These are phyloP conservation scores for Metarhizium album DNA, from an alignment of 2,329 filamentous ascomycete genomes.

Conservation along the genomic window DNA sequence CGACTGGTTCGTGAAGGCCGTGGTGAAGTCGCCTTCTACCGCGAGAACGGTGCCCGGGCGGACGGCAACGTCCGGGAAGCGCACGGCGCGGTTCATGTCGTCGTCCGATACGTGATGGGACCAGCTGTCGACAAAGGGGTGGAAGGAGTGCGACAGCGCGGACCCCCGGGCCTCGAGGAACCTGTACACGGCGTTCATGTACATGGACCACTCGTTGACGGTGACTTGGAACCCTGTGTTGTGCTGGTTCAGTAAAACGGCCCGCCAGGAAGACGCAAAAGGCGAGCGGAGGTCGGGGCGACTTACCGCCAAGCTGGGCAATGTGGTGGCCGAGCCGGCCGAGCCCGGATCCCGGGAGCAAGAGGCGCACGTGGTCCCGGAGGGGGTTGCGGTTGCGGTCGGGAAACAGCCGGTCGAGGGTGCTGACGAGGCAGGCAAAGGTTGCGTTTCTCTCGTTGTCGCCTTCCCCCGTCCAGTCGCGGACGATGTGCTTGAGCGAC, in stretches of 20 bases:
- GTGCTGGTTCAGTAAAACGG: background rate
- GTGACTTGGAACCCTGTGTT: conserved; percentile 37
- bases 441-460: conserved; percentile 31
- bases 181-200: conserved; percentile 44
- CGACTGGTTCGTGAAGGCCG: conserved; percentile 19
- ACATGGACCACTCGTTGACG: conserved; percentile 47
- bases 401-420: conserved; percentile 22
- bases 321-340: conserved; percentile 43
- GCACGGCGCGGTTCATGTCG: conserved; percentile 34
- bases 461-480: conserved; percentile 44
- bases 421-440: conserved; percentile 27
- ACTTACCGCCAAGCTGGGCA: conserved; percentile 26
- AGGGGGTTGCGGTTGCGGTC: conserved; percentile 9
- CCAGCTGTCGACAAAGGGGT: conserved; percentile 46
- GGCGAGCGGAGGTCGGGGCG: too few relatives aligned
- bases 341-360: conserved; percentile 43
- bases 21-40: conserved; percentile 47
- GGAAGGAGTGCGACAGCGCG: conserved; percentile 19
- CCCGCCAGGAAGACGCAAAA: too few relatives aligned
- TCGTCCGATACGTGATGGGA: conserved; percentile 40
- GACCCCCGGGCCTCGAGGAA: conserved; percentile 28
- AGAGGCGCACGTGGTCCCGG: conserved; percentile 20
- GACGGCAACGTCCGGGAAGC: conserved; percentile 31
- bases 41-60: conserved; percentile 30
- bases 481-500: conserved; percentile 44